Percentiles rank a stretch among this genome's conserved stretches.
phyloP scores from a whole-genome alignment of 2,329 filamentous ascomycete genomes.

The Teratosphaeria pseudoeucalypti region DNA sequence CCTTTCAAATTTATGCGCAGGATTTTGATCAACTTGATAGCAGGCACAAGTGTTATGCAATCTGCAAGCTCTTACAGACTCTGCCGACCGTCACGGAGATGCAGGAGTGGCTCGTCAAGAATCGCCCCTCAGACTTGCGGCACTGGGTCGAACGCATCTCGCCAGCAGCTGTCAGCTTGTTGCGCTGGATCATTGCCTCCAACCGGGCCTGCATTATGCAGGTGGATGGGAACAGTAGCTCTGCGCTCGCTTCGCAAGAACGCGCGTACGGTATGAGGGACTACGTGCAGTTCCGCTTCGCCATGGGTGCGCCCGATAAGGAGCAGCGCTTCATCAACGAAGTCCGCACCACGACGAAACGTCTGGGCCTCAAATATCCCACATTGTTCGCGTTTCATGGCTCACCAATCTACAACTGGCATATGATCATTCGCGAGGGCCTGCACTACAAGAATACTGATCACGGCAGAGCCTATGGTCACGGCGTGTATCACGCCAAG shows the following conservation, averaged over 20 bases:
- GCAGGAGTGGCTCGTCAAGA: constrained; percentile 35
- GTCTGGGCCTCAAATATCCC: constrained; percentile 41
- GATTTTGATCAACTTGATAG: constrained; percentile 48
- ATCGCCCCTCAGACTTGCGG: constrained; percentile 31
- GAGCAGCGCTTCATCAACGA: constrained; percentile 63
- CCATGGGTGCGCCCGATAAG: constrained; percentile 80
- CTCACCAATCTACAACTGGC: constrained; percentile 68
- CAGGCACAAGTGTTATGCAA: constrained; percentile 37
- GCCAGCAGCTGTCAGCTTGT: constrained; percentile 53
- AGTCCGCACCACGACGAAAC: constrained; percentile 38
- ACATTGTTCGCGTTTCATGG: constrained; percentile 86
- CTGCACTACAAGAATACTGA: constrained; percentile 55
- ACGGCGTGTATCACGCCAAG: constrained; percentile 73
- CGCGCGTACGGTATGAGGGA: constrained; percentile 51
- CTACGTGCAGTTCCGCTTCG: constrained; percentile 77
- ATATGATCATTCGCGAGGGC: constrained; percentile 64
- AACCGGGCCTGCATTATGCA: constrained; percentile 80
- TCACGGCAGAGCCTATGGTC: constrained; percentile 61
- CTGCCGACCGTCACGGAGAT: constrained; percentile 54
- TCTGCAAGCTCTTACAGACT: constrained; percentile 45
- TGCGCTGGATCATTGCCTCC: constrained; percentile 83
- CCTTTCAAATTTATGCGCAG: constrained; percentile 39
- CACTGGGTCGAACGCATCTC: constrained; percentile 52
- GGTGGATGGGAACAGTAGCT: constrained; percentile 40
- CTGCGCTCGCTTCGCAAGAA: constrained; percentile 21